phyloP scores from a whole-genome alignment of 169 alveolate species.

The Neospora caninum region DNA sequence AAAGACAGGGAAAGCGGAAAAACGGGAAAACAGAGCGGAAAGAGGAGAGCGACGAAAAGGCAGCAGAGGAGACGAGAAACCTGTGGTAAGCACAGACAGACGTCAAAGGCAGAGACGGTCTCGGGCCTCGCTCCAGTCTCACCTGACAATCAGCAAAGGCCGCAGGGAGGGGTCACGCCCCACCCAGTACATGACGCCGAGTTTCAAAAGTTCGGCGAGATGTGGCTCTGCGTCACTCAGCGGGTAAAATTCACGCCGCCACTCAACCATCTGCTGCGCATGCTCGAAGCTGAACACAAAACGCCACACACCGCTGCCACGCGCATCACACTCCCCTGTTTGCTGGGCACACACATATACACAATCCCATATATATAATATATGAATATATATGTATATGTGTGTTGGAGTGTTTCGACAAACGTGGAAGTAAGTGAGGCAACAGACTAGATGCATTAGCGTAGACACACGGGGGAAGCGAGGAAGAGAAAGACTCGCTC shows the following conservation, averaged over 20 bases:
- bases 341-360: no score
- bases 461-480: no score
- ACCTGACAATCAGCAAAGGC: conserved; percentile 72
- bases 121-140: neutral
- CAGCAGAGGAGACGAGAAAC: no score
- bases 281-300: conserved; percentile 63
- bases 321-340: neutral
- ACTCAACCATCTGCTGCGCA: conserved; percentile 69
- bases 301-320: neutral
- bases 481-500: no score
- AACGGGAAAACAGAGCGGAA: no score
- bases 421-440: neutral
- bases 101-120: no score
- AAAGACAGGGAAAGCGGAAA: neutral
- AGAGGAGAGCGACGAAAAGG: no score
- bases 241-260: conserved; percentile 74
- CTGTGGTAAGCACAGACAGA: no score
- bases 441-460: no score
- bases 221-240: conserved; percentile 68
- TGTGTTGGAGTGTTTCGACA: no score
- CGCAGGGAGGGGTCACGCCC: conserved; percentile 76
- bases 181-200: conserved; percentile 78
- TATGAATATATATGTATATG: neutral
- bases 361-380: neutral
- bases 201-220: conserved; percentile 61